Conservation (phyloP, 805 yeast genomes). For the Yamadazyma takamatsuzukensis region DNA sequence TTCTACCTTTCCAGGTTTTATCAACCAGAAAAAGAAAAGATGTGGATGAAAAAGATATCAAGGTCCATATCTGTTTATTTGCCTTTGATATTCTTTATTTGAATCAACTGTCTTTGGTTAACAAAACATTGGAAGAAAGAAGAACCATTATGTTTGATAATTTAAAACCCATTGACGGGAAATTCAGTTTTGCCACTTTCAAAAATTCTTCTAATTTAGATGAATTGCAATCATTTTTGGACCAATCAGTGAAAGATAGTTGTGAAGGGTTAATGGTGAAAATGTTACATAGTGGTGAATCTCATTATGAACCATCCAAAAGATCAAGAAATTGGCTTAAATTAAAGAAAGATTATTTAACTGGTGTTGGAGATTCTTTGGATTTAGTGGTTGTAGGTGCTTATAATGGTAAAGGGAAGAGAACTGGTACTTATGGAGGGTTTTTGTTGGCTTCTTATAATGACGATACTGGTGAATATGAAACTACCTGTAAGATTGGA, state of each 20-base stretch:
- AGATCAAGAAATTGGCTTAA: constrained; percentile 95
- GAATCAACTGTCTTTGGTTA: constrained; percentile 70
- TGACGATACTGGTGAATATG: constrained; percentile 86
- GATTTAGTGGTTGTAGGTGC: constrained; percentile 95
- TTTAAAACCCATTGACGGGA: constrained; percentile 64
- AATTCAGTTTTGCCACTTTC: constrained; percentile 74
- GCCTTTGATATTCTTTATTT: constrained; percentile 82
- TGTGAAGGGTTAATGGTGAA: constrained; percentile 98
- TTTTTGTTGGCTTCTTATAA: constrained; percentile 88
- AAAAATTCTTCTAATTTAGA: constrained; percentile 66
- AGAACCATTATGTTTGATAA: constrained; percentile 55
- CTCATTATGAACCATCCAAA: constrained; percentile 90
- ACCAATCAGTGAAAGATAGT: constrained; percentile 80
- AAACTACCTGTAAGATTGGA: constrained; percentile 94
- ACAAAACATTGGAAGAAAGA: constrained; percentile 65
- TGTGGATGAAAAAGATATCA: constrained; percentile 81
- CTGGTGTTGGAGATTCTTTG: constrained; percentile 93
- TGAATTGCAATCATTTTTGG: constrained; percentile 80
- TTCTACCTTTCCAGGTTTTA: constrained; percentile 88
- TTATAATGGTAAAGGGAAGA: constrained; percentile 86
- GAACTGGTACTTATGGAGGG: constrained; percentile 95
- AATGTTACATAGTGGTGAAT: constrained; percentile 74
- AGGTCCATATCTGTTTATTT: constrained; percentile 87
- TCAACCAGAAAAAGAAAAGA: constrained; percentile 94
- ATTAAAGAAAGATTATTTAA: constrained; percentile 88